These are phyloP conservation scores for Physaria fendleri DNA, from an alignment of 345 rosid genomes.

Conservation along the genomic window DNA sequence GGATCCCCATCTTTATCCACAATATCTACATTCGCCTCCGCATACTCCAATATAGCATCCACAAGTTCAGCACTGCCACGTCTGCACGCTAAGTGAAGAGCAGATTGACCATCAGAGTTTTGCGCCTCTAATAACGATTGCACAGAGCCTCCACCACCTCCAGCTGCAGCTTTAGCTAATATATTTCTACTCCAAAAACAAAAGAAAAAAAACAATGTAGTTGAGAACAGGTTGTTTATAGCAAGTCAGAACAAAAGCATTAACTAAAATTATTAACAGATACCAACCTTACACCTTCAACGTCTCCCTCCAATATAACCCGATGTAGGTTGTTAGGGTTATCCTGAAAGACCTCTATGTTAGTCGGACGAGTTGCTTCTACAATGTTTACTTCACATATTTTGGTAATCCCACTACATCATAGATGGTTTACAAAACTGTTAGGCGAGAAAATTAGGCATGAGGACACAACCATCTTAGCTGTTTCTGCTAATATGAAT, in stretches of 20 bases:
- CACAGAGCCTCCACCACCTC: constrained; percentile 43
- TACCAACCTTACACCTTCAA: constrained; percentile 73
- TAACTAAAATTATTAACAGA: neutral
- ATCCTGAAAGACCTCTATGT: constrained; percentile 46
- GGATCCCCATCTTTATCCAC: constrained; percentile 96
- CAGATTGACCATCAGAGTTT: constrained; percentile 87
- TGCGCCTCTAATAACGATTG: constrained; percentile 68
- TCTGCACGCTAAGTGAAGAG: constrained; percentile 96
- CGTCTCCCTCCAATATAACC: constrained; percentile 71
- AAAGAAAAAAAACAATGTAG: neutral
- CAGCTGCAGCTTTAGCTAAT: constrained; percentile 66
- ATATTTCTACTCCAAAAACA: constrained; percentile 49
- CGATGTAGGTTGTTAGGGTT: constrained; percentile 61
- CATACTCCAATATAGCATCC: constrained; percentile 59
- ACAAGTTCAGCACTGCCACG: constrained; percentile 91
- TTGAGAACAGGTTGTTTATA: constrained; percentile 9
- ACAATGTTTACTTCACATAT: constrained; percentile 45
- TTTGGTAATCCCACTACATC: constrained; percentile 51
- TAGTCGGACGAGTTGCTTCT: constrained; percentile 44
- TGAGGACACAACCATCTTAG: constrained; percentile 4
- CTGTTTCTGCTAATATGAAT: neutral
- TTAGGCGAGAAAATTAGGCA: neutral
- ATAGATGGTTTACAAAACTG: constrained; percentile 3
- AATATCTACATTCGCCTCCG: constrained; percentile 70
- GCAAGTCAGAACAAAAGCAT: constrained; percentile 16